Evolutionary conservation across 2,329 filamentous ascomycete genomes (phyloP).

Genomic region (Alternaria ventricosa): DNA sequence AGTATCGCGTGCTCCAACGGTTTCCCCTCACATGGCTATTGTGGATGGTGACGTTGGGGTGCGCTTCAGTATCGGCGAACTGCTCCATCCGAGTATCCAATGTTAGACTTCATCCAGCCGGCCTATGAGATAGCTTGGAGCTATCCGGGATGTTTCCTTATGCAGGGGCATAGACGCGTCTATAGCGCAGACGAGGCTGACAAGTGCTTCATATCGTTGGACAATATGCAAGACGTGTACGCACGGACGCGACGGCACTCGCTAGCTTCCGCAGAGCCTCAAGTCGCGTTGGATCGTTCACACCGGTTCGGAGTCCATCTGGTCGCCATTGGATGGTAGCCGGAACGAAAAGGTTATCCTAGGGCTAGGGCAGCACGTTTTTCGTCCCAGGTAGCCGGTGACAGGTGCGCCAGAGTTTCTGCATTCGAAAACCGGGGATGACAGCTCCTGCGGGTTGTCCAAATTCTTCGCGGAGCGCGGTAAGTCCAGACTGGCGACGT

Average conservation of each 20-base stretch:
- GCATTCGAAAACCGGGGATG: not conserved
- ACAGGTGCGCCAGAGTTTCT: constrained; percentile 3
- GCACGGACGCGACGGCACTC: not conserved
- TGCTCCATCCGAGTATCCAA: not conserved
- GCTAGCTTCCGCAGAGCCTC: constrained; percentile 15
- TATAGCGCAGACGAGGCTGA: constrained; percentile 6
- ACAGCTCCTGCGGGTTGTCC: not conserved
- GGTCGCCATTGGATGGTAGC: not conserved
- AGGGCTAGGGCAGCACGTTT: not conserved
- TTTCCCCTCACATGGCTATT: not conserved
- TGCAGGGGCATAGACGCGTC: constrained; percentile 3
- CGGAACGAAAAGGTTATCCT: not conserved
- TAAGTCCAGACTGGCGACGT: not conserved
- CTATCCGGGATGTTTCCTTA: not conserved
- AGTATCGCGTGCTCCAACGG: not conserved
- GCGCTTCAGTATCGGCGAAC: not conserved
- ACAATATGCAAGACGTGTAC: not conserved
- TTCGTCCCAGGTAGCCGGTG: not conserved
- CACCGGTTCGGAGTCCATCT: not conserved
- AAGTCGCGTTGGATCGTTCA: constrained; percentile 1
- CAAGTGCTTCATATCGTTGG: constrained; percentile 6
- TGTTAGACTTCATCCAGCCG: not conserved
- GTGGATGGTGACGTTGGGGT: not conserved
- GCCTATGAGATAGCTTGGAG: not conserved
- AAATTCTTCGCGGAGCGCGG: not conserved